These are phyloP conservation scores for Platanus orientalis DNA, from an alignment of 164 flowering plant genomes.

Conservation along the genomic window DNA sequence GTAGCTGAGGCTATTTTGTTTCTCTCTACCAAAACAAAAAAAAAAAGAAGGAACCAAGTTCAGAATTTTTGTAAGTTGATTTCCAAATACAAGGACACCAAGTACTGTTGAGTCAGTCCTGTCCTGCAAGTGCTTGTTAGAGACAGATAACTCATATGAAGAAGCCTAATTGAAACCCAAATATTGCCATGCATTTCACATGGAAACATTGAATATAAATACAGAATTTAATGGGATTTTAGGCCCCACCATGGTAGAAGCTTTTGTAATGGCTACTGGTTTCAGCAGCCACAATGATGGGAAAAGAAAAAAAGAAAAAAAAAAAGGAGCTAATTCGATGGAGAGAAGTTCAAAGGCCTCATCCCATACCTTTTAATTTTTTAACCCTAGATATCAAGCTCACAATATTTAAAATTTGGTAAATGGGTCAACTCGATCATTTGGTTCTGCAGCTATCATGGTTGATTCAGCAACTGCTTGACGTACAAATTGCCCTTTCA, in stretches of 20 bases:
- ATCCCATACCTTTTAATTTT: constrained; percentile 5
- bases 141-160: neutral
- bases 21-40: too few relatives aligned
- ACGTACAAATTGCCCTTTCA: constrained; percentile 56
- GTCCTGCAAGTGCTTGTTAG: constrained; percentile 4
- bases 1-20: too few relatives aligned
- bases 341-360: neutral
- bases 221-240: constrained; percentile 7
- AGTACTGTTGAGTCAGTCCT: neutral
- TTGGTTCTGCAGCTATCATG: constrained; percentile 9
- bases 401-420: neutral
- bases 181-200: constrained; percentile 5
- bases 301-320: neutral
- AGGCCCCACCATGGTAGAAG: neutral
- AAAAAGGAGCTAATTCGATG: neutral
- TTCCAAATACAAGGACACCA: neutral
- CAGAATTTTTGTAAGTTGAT: too few relatives aligned
- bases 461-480: constrained; percentile 25
- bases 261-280: constrained; percentile 5
- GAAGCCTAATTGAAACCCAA: neutral
- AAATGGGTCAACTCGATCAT: constrained; percentile 6
- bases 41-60: too few relatives aligned
- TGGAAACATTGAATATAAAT: neutral
- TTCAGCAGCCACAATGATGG: constrained; percentile 8
- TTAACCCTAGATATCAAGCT: neutral